phyloP scores from a whole-genome alignment of 2,329 filamentous ascomycete genomes.

The Claviceps sp. region DNA sequence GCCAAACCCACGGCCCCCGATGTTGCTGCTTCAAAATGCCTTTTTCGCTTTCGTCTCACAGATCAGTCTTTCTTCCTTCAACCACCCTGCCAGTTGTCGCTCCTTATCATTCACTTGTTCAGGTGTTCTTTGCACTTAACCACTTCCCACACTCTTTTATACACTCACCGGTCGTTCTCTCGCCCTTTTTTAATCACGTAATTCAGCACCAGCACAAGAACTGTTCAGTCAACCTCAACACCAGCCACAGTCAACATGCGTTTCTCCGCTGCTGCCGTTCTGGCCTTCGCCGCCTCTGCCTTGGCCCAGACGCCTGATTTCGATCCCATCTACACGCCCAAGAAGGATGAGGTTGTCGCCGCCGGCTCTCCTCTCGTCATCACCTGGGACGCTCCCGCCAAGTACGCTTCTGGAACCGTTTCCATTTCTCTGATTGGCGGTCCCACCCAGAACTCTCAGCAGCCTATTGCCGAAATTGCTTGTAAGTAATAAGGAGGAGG shows the following conservation, averaged over 20 bases:
- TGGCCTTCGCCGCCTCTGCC: conserved; percentile 37
- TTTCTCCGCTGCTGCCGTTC: conserved; percentile 34
- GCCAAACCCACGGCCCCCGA: neutral
- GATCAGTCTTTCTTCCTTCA: conserved; percentile 1
- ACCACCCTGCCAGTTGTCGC: conserved; percentile 12
- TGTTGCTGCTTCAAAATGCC: neutral
- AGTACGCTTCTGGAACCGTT: conserved; percentile 30
- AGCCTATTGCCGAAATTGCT: conserved; percentile 29
- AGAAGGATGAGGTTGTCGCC: conserved; percentile 26
- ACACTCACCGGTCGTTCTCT: conserved; percentile 5
- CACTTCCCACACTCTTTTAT: conserved; percentile 20
- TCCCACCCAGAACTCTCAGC: conserved; percentile 26
- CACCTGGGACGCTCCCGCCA: conserved; percentile 31
- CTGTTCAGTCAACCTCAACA: neutral
- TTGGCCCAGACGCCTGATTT: conserved; percentile 44
- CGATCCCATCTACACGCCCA: conserved; percentile 37
- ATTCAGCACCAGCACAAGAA: neutral
- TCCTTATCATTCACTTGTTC: conserved; percentile 9
- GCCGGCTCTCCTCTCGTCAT: conserved; percentile 38
- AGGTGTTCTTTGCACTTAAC: conserved; percentile 9
- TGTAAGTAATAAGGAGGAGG: conserved; percentile 30
- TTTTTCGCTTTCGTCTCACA: conserved; percentile 8
- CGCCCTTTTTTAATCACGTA: conserved; percentile 1
- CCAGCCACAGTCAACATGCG: conserved; percentile 33
- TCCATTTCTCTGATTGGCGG: conserved; percentile 44